Evolutionary conservation across 768 basidiomycete species (phyloP).

Genomic region (Tylopilus rubrobrunneus): DNA sequence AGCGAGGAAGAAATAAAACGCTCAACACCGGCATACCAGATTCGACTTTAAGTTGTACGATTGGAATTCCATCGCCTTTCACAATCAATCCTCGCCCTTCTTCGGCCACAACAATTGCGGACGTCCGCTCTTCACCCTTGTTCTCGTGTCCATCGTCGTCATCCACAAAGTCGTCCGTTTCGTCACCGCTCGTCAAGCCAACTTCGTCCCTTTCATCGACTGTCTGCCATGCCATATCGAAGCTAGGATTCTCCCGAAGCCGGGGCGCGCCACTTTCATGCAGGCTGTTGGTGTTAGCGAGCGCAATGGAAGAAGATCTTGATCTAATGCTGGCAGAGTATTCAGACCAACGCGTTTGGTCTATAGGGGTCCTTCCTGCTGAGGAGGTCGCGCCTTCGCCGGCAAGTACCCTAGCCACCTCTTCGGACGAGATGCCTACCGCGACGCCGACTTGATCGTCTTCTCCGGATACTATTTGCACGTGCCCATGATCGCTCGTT

Average conservation of each 20-base stretch:
- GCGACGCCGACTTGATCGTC: slow-evolving; percentile 52
- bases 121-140: slow-evolving; percentile 65
- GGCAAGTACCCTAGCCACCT: slow-evolving; percentile 56
- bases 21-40: slow-evolving; percentile 51
- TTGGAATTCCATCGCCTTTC: slow-evolving; percentile 58
- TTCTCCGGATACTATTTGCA: slow-evolving; percentile 59
- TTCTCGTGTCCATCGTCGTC: slow-evolving; percentile 48
- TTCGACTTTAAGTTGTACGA: slow-evolving; percentile 60
- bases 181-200: slow-evolving; percentile 51
- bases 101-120: slow-evolving; percentile 75
- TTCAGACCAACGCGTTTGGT: slow-evolving; percentile 73
- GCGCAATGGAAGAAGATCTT: slow-evolving; percentile 64
- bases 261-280: slow-evolving; percentile 42
- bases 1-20: not conserved
- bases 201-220: slow-evolving; percentile 71
- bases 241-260: slow-evolving; percentile 64
- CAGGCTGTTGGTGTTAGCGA: slow-evolving; percentile 37
- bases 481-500: slow-evolving; percentile 59
- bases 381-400: slow-evolving; percentile 46
- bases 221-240: slow-evolving; percentile 71
- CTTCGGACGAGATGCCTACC: slow-evolving; percentile 63
- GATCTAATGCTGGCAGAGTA: slow-evolving; percentile 63
- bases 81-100: slow-evolving; percentile 84
- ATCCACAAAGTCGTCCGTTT: slow-evolving; percentile 49
- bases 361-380: slow-evolving; percentile 49